These are phyloP conservation scores for Populus simonii DNA, from an alignment of 345 rosid species.

Conservation along the genomic window DNA sequence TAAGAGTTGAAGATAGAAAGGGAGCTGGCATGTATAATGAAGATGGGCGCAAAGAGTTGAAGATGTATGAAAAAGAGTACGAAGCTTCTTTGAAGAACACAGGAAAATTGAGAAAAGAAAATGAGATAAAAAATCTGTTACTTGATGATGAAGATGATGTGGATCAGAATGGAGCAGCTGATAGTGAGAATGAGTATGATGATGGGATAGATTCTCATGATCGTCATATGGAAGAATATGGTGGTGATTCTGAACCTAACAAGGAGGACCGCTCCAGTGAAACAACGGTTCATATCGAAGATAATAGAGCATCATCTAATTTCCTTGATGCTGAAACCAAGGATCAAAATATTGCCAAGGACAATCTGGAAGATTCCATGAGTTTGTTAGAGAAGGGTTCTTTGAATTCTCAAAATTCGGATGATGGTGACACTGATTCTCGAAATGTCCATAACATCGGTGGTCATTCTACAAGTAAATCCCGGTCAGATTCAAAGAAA, in stretches of 20 bases:
- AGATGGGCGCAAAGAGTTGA: constrained; percentile 78
- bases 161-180: constrained; percentile 27
- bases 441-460: constrained; percentile 13
- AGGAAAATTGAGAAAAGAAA: constrained; percentile 24
- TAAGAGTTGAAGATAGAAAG: not conserved
- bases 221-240: constrained; percentile 40
- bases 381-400: constrained; percentile 35
- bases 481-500: constrained; percentile 48
- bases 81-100: constrained; percentile 62
- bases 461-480: constrained; percentile 44
- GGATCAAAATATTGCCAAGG: constrained; percentile 38
- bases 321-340: constrained; percentile 25
- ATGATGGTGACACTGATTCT: constrained; percentile 19
- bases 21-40: constrained; percentile 80
- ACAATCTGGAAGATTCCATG: constrained; percentile 30
- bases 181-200: constrained; percentile 43
- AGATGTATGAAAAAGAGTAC: constrained; percentile 74
- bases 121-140: constrained; percentile 17
- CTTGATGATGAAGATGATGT: constrained; percentile 26
- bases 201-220: constrained; percentile 58
- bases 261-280: constrained; percentile 24
- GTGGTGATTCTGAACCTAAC: constrained; percentile 40
- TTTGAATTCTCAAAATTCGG: constrained; percentile 21
- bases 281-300: not conserved
- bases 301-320: constrained; percentile 13